phyloP scores from a whole-genome alignment of 2,329 filamentous ascomycete species.

The Fusarium nisikadoi region DNA sequence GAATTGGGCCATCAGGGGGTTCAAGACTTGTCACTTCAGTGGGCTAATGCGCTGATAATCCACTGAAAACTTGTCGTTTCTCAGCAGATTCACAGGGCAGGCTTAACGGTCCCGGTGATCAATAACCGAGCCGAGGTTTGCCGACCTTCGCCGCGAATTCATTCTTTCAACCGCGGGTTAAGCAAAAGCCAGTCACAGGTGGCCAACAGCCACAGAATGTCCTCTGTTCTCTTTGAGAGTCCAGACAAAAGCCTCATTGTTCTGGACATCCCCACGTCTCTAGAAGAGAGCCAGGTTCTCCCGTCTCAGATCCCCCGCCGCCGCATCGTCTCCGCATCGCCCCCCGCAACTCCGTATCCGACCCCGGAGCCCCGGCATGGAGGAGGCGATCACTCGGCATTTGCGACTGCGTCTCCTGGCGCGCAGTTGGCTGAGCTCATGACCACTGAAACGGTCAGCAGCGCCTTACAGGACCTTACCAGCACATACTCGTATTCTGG shows the following conservation, averaged over 20 bases:
- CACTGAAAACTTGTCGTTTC: conserved; percentile 11
- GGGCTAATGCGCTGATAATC: conserved; percentile 20
- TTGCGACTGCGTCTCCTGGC: conserved; percentile 49
- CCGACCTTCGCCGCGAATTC: conserved; percentile 40
- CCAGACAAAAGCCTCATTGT: conserved; percentile 61
- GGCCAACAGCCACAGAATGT: conserved; percentile 18
- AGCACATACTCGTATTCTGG: conserved; percentile 49
- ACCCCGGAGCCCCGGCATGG: conserved; percentile 61
- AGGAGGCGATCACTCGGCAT: conserved; percentile 44
- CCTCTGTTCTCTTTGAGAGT: conserved; percentile 50
- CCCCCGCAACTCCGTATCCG: conserved; percentile 57
- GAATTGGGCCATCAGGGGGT: conserved; percentile 10
- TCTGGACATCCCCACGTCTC: conserved; percentile 76
- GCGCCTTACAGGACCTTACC: conserved; percentile 55
- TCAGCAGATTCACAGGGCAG: conserved; percentile 15
- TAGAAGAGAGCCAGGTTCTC: conserved; percentile 72
- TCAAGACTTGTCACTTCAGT: conserved; percentile 16
- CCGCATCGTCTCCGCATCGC: conserved; percentile 59
- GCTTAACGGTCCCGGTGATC: conserved; percentile 32
- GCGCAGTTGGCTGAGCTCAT: conserved; percentile 66
- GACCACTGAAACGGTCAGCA: conserved; percentile 58
- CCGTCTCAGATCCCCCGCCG: conserved; percentile 50
- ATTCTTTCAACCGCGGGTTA: conserved; percentile 23
- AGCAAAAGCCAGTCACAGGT: neutral
- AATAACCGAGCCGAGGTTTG: conserved; percentile 47